Evolutionary conservation across 2,329 filamentous ascomycete species (phyloP).

Genomic region (Fusarium udum): DNA sequence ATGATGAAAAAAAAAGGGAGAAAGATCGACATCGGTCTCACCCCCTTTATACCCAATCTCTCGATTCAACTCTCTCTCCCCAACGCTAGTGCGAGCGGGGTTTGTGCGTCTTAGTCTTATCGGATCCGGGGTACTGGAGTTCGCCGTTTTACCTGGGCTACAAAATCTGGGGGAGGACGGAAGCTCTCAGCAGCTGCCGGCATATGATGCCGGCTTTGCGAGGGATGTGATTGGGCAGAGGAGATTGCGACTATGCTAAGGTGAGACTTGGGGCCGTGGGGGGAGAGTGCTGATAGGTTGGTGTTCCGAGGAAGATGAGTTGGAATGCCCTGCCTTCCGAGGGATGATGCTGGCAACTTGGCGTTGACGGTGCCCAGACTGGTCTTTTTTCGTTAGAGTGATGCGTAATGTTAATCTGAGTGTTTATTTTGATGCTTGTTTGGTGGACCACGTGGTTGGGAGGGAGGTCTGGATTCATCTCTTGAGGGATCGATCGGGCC

Average conservation of each 20-base stretch:
- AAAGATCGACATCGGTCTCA: background rate
- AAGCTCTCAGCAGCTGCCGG: slow-evolving; percentile 6
- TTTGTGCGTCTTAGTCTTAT: background rate
- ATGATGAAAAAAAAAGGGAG: background rate
- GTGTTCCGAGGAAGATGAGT: background rate
- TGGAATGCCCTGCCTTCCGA: background rate
- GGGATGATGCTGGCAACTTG: background rate
- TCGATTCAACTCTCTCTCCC: background rate
- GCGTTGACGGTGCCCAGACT: background rate
- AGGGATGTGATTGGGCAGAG: background rate
- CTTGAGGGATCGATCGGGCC: background rate
- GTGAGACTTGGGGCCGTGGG: background rate
- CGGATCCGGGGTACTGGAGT: slow-evolving; percentile 14
- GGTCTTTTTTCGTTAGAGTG: background rate
- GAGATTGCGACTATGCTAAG: background rate
- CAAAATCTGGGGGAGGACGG: background rate
- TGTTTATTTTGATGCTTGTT: background rate
- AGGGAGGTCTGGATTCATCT: background rate
- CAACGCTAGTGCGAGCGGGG: background rate
- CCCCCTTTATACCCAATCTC: slow-evolving; percentile 2
- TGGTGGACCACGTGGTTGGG: background rate
- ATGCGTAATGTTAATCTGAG: background rate
- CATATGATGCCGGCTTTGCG: slow-evolving; percentile 1
- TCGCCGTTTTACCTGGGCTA: background rate
- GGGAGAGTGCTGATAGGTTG: background rate